Conservation (phyloP, 164 flowering plant species). For the Magnolia sinica region DNA sequence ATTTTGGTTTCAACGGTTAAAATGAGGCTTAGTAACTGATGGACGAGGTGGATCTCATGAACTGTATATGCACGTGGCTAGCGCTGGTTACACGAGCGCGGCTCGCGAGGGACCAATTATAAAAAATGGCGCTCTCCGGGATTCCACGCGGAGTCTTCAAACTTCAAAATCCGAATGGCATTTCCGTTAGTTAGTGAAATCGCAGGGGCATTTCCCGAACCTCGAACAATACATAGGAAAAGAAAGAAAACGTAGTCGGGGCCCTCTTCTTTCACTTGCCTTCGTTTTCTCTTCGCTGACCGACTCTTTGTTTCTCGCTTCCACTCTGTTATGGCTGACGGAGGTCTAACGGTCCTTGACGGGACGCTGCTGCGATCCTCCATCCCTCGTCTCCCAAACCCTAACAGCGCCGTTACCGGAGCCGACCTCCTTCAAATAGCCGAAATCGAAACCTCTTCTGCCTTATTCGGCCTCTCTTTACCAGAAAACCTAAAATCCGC, state of each 20-base stretch:
- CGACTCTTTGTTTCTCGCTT: not conserved
- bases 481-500: slow-evolving; percentile 45
- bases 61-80: no score
- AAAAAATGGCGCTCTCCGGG: not conserved
- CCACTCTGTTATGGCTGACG: not conserved
- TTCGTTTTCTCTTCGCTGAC: not conserved
- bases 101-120: not conserved
- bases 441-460: slow-evolving; percentile 39
- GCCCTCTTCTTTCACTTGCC: not conserved
- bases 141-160: no score
- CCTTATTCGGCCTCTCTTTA: slow-evolving; percentile 48
- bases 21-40: no score
- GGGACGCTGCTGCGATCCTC: slow-evolving; percentile 41
- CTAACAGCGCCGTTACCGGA: slow-evolving; percentile 32
- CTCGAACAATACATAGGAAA: not conserved
- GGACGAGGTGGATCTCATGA: no score
- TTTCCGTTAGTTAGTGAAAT: not conserved
- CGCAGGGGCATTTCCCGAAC: not conserved
- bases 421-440: slow-evolving; percentile 45
- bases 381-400: slow-evolving; percentile 23
- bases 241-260: not conserved
- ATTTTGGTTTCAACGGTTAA: no score
- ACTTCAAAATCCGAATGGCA: not conserved
- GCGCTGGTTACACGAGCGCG: no score
- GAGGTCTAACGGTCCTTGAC: slow-evolving; percentile 37